phyloP scores from a whole-genome alignment of 1,139 yeast genomes.

The Cylindricascospora bacillispora region DNA sequence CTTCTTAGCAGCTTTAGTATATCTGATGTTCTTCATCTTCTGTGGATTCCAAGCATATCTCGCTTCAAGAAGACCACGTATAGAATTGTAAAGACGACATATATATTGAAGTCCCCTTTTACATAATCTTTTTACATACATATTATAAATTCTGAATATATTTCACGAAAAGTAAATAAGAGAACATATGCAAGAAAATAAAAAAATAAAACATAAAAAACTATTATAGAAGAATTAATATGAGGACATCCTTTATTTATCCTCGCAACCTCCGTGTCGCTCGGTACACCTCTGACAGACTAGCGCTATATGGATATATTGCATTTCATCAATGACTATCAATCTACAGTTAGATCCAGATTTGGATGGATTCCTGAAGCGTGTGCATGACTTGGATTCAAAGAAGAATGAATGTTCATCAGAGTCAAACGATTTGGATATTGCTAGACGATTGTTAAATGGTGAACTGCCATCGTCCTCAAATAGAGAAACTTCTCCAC shows the following conservation, averaged over 20 bases:
- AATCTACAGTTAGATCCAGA: constrained; percentile 6
- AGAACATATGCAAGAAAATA: neutral
- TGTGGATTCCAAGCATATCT: constrained; percentile 71
- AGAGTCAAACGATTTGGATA: no score
- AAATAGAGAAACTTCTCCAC: no score
- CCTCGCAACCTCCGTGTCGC: no score
- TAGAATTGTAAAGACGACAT: constrained; percentile 14
- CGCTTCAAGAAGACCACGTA: constrained; percentile 20
- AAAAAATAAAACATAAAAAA: no score
- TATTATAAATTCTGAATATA: neutral
- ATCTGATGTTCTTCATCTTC: constrained; percentile 64
- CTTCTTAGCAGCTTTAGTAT: constrained; percentile 79
- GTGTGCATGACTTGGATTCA: constrained; percentile 13
- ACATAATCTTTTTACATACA: constrained; percentile 1
- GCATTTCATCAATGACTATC: constrained; percentile 1
- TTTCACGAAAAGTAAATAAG: neutral
- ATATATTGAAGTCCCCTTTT: constrained; percentile 1
- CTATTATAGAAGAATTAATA: no score
- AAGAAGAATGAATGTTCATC: constrained; percentile 5
- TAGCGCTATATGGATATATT: no score
- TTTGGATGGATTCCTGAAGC: constrained; percentile 10
- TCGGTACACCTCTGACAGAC: no score
- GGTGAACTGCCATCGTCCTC: constrained; percentile 2
- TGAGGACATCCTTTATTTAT: no score
- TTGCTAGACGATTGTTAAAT: no score